Conservation (phyloP, 2,329 filamentous ascomycete genomes). For the Scorias spongiosa region DNA sequence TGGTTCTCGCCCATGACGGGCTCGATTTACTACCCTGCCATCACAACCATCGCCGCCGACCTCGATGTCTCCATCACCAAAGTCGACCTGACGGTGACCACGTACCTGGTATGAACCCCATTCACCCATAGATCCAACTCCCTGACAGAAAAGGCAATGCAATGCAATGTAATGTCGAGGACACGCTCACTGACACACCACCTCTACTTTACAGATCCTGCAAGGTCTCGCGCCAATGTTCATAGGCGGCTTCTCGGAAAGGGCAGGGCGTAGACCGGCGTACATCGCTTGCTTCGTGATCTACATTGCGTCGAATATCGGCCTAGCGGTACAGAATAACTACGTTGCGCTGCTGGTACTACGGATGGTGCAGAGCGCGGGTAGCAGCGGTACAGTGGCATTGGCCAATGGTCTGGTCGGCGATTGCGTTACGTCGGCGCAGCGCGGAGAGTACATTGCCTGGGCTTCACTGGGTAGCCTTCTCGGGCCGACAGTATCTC, state of each 20-base stretch:
- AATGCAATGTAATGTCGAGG: not conserved
- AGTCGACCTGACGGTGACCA: conserved; percentile 37
- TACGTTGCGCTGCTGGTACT: conserved; percentile 39
- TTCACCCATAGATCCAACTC: not conserved
- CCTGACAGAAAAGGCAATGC: not conserved
- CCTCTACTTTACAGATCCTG: conserved; percentile 8
- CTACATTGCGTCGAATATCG: conserved; percentile 21
- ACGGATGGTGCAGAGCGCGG: conserved; percentile 46
- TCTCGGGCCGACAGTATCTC: conserved; percentile 34
- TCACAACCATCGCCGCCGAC: conserved; percentile 21
- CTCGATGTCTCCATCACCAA: conserved; percentile 26
- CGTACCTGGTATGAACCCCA: conserved; percentile 26
- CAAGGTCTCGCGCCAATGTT: conserved; percentile 20
- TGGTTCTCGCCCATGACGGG: conserved; percentile 21
- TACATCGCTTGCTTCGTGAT: conserved; percentile 19
- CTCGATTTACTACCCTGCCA: conserved; percentile 25
- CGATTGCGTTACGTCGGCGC: conserved; percentile 52
- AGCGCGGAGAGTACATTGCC: conserved; percentile 60
- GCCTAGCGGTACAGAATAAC: conserved; percentile 19
- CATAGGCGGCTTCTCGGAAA: conserved; percentile 17
- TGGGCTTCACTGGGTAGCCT: conserved; percentile 46
- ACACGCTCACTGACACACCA: not conserved
- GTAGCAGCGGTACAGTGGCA: conserved; percentile 55
- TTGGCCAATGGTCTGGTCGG: conserved; percentile 57
- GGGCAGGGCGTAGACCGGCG: conserved; percentile 18